Base-by-base conservation (phyloP, 306 rosid species). In the Heteromeles arbutifolia region DNA sequence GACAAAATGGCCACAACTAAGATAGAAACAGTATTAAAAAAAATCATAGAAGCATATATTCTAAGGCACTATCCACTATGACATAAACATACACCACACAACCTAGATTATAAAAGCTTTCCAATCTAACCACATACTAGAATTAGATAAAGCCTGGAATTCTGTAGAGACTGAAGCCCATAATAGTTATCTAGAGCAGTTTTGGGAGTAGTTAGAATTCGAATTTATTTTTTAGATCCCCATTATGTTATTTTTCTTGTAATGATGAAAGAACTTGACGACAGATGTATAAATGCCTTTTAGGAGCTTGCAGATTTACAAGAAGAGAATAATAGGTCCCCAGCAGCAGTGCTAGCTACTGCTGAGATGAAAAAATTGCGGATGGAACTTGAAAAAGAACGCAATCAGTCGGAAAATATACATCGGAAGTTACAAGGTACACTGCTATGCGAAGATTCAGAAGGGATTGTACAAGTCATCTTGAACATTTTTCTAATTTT, bases 221-320 rank as follows among this genome's bases (percentile, higher is more conserved):
- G 12, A 45, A 0, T 24, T 7, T 57, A 48, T 24, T 39, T 5
- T 39, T 9, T 12, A 11, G 17, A 43, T 28, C 44, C 12, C 48
- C 54, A 50, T 43, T 69, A 58, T 72, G 80, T 21, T 67, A 69
- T 74, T 84, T 74, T 53, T 54, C 48, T 86, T 85, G 79, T 91
- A 90, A 86, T 95, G 86, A 85, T 91, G 93, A 86, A 82, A 86
- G 89, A 91, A 88, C 93, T 92, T 95, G 98, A 95, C 97, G 80
- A 88, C 92, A 86, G 98, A 94, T 88, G 72, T 95, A 83, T 95
- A 96, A 92, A 95, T 92, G 92, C 96, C 93, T 90, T 95, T 97
- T 95, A 92, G 98, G 96, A 92, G 96, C 90, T 84, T 85, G 96
- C 91, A 80, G 96, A 90, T 91, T 74, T 72, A 53, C 79, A 72